Base-by-base conservation (phyloP, 192 early-diverging fungal genomes). In the Lunasporangiospora selenospora region DNA sequence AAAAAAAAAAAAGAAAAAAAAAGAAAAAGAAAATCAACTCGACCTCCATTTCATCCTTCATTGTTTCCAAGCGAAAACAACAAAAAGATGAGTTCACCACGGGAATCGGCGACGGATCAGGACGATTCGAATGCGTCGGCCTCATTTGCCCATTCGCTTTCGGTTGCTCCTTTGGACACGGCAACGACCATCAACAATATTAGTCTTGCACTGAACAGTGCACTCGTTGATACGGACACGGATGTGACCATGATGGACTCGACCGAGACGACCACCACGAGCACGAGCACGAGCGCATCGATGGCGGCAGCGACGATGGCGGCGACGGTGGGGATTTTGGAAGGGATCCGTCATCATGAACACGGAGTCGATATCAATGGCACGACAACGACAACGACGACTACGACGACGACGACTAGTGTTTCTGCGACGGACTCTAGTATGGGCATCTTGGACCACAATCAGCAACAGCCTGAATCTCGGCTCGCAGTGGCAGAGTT, bases 71-170 rank as follows among this genome's bases (percentile, higher is more conserved):
- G 34, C 34, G 27, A 26, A 38, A 59, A 36, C 9, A 19, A 19
- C 12, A n/a, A n/a, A 24, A n/a, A 38, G 41, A 73, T 73, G 69
- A 62, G 53, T 47, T 43, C 54, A 36, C 69, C 69, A 63, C 60
- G 58, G 54, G 60, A 73, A 47, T 62, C 69, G 23, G 53, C 29
- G 21, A 58, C 21, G 55, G 69, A 73, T 61, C 66, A 70, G 40
- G 60, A 58, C 38, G 69, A 73, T 27, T 29, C 45, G 32, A 51
- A 47, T 50, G 55, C 61, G 27, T 39, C 69, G 6, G 69, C 60
- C 12, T 73, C 61, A 3, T 73, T 73, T 57, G 69, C 69, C 19
- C 69, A 63, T n/a, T 73, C 69, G 30, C 60, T 73, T 15, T 53
- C 61, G 12, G 69, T 52, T 29, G 61, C 61, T 26, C 69, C 69